Percentiles rank a stretch among this genome's conserved stretches.
Conservation (phyloP, 768 basidiomycete genomes). For the Mycena pura region DNA sequence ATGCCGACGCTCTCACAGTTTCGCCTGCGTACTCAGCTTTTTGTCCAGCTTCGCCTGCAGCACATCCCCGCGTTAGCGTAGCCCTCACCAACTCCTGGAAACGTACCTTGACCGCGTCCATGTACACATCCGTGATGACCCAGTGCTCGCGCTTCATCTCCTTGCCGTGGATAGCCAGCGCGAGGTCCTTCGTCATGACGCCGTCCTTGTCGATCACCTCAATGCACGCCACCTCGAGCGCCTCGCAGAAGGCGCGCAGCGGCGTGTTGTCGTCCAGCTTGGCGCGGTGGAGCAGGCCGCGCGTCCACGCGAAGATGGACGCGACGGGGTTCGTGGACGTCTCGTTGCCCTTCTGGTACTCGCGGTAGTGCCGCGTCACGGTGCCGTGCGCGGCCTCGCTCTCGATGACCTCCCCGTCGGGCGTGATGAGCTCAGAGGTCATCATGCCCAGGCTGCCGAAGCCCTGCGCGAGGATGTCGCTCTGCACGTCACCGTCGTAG, state of each 20-base stretch:
- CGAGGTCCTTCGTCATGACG: slow-evolving; percentile 97
- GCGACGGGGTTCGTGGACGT: slow-evolving; percentile 99
- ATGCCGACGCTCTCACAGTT: slow-evolving; percentile 8
- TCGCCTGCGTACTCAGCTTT: slow-evolving; percentile 2
- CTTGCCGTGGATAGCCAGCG: slow-evolving; percentile 92
- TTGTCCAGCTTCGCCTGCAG: slow-evolving; percentile 27
- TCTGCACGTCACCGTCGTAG: slow-evolving; percentile 88
- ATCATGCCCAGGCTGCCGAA: slow-evolving; percentile 98
- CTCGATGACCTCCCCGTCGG: slow-evolving; percentile 92
- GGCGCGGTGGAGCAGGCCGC: slow-evolving; percentile 91
- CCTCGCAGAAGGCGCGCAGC: slow-evolving; percentile 74
- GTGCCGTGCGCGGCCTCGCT: slow-evolving; percentile 97
- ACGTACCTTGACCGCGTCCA: slow-evolving; percentile 91
- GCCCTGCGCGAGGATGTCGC: slow-evolving; percentile 96
- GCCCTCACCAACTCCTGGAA: too few relatives aligned
- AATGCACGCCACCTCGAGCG: slow-evolving; percentile 86
- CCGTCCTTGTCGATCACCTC: slow-evolving; percentile 91
- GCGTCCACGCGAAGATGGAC: slow-evolving; percentile 98
- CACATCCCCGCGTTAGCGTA: slow-evolving; percentile 23
- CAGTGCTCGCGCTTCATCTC: slow-evolving; percentile 92
- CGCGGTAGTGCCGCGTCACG: slow-evolving; percentile 96
- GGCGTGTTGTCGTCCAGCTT: slow-evolving; percentile 86
- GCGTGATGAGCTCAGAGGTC: slow-evolving; percentile 94
- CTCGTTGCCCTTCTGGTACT: slow-evolving; percentile 96
- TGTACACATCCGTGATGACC: slow-evolving; percentile 93